Evolutionary conservation across 768 basidiomycete genomes (phyloP), one percentile per base, ranked within the genome.

Genomic region (Mycena galopus): DNA sequence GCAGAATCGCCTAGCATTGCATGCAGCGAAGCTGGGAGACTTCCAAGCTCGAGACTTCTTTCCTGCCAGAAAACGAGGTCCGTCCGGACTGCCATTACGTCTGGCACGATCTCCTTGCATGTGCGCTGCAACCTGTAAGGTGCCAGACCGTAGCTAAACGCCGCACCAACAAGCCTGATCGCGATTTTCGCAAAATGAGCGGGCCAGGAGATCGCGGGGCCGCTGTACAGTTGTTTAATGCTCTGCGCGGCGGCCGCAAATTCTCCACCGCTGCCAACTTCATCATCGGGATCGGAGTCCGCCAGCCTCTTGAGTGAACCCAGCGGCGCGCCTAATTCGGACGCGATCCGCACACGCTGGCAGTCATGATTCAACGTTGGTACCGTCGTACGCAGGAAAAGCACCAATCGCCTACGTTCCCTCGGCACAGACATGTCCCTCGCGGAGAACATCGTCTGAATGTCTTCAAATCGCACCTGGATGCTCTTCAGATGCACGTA

Each of bases 401-500:
- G 63, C 11, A 55, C n/a, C 21, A 66, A 3, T 2, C 58, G 44
- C 30, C 50, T 32, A 17, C 64, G 32, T 2, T 71, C 70, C 6
- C 64, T 47, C 11, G 33, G 47, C 8, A 27, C 23, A 1, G 70
- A 51, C 17, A 60, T 3, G 23, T 53, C 64, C 1, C 29, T 50
- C 2, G 16, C 5, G 5, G 50, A 39, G 32, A 71, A 25, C 57
- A 66, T 30, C 0, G 37, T 12, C 10, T 19, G 29, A 21, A 71
- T 60, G 1, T 71, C 70, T 19, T 60, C 64, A 50, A 71, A 55
- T 29, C 70, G 27, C 8, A 21, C 23, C 17, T 44, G 33, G 1
- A 66, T 59, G 58, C 50, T 61, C 32, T 50, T 71, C n/a, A 71
- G n/a, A 25, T 61, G 27, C 29, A 27, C 51, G 27, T 66, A 66